These are phyloP conservation scores for Solanum gracilifrons DNA, from an alignment of 257 asterid species.

Conservation along the genomic window DNA sequence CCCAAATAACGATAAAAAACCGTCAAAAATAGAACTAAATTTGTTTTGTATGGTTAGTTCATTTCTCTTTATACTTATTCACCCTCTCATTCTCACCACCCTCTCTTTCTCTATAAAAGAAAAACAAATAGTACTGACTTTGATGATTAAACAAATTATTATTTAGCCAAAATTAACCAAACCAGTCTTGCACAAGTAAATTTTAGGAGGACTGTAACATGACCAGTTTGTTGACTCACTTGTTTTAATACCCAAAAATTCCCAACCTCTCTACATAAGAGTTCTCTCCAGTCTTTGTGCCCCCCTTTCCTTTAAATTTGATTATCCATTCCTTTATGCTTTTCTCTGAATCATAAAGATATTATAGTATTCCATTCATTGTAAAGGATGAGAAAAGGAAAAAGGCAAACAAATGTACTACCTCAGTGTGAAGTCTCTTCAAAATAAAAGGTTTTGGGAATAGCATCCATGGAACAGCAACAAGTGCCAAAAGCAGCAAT, in stretches of 20 bases:
- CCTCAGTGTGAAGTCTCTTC: conserved; percentile 76
- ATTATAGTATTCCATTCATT: not conserved
- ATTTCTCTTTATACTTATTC: not conserved
- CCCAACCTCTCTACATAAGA: not conserved
- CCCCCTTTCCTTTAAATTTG: not conserved
- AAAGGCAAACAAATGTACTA: conserved; percentile 5
- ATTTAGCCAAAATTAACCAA: not conserved
- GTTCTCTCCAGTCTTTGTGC: not conserved
- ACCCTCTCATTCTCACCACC: not conserved
- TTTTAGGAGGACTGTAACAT: not conserved
- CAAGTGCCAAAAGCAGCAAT: conserved; percentile 61
- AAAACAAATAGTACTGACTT: not conserved
- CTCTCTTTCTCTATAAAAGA: not conserved
- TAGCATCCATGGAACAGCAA: conserved; percentile 99
- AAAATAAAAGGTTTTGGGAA: conserved; percentile 92
- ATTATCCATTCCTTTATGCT: not conserved
- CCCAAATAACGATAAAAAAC: not conserved
- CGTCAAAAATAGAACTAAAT: not conserved
- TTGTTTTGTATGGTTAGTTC: not conserved
- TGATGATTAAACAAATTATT: not conserved
- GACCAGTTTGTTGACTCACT: not conserved
- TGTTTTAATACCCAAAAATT: not conserved
- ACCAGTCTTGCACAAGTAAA: not conserved
- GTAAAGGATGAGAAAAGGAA: not conserved
- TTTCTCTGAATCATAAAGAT: not conserved